Percentiles rank a stretch among this genome's conserved stretches.
Evolutionary conservation across 805 yeast genomes (phyloP).

Genomic region (Metschnikowia baotianmanensis): DNA sequence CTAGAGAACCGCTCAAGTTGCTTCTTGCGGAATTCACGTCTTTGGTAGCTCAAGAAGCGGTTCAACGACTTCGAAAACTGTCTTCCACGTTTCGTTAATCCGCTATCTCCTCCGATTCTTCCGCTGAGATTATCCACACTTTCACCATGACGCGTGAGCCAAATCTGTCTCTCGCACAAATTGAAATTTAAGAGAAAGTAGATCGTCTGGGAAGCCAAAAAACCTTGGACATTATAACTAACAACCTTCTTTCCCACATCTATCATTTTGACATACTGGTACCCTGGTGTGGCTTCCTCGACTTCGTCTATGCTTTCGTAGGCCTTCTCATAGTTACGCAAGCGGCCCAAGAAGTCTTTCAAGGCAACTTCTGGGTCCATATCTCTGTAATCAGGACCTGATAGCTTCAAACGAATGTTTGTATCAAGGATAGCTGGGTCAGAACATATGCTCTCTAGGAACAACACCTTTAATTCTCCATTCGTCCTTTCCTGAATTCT

Average conservation of each 20-base stretch:
- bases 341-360: conserved; percentile 73
- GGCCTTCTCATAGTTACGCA: conserved; percentile 80
- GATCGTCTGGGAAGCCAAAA: conserved; percentile 88
- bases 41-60: conserved; percentile 68
- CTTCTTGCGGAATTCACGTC: conserved; percentile 60
- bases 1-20: conserved; percentile 56
- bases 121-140: conserved; percentile 82
- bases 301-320: conserved; percentile 86
- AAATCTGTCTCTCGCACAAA: conserved; percentile 82
- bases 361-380: conserved; percentile 83
- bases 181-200: conserved; percentile 84
- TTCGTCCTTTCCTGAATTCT: conserved; percentile 55
- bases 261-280: conserved; percentile 91
- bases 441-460: conserved; percentile 83
- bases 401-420: conserved; percentile 78
- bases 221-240: conserved; percentile 83
- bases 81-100: conserved; percentile 72
- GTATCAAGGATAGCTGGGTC: conserved; percentile 76
- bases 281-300: conserved; percentile 61
- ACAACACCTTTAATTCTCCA: conserved; percentile 72
- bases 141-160: conserved; percentile 96
- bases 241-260: conserved; percentile 94
- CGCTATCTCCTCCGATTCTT: conserved; percentile 88
- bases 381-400: conserved; percentile 88
- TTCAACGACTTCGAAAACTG: conserved; percentile 72